Evolutionary conservation across 169 alveolate species (phyloP).

Genomic region (Ichthyophthirius multifiliis): DNA sequence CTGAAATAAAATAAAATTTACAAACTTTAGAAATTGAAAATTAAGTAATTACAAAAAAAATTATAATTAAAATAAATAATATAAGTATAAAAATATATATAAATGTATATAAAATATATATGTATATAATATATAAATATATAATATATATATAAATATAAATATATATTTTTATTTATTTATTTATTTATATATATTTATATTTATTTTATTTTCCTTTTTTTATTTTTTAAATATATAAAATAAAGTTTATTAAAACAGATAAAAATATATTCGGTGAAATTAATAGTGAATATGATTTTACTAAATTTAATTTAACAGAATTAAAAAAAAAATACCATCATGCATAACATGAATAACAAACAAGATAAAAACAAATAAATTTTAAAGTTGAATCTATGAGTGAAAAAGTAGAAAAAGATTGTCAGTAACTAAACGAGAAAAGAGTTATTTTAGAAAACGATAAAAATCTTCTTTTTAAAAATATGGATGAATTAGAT

Average conservation of each 20-base stretch:
- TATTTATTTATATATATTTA: too few relatives aligned
- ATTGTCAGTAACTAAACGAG: conserved; percentile 83
- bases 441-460: conserved; percentile 88
- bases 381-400: conserved; percentile 93
- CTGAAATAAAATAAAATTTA: too few relatives aligned
- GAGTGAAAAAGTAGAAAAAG: conserved; percentile 91
- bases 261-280: background rate
- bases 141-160: too few relatives aligned
- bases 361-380: conserved; percentile 78
- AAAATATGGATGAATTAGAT: conserved; percentile 93
- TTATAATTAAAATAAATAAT: too few relatives aligned
- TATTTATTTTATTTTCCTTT: too few relatives aligned
- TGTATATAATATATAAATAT: too few relatives aligned
- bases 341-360: conserved; percentile 31
- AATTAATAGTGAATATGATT: background rate
- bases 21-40: too few relatives aligned
- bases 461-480: conserved; percentile 90
- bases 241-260: background rate
- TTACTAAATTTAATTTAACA: conserved; percentile 17
- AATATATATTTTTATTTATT: too few relatives aligned
- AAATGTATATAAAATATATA: too few relatives aligned
- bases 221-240: too few relatives aligned
- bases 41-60: too few relatives aligned
- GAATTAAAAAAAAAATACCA: conserved; percentile 78
- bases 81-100: too few relatives aligned